phyloP scores from a whole-genome alignment of 306 rosid genomes.

The Pachyrhizus erosus region DNA sequence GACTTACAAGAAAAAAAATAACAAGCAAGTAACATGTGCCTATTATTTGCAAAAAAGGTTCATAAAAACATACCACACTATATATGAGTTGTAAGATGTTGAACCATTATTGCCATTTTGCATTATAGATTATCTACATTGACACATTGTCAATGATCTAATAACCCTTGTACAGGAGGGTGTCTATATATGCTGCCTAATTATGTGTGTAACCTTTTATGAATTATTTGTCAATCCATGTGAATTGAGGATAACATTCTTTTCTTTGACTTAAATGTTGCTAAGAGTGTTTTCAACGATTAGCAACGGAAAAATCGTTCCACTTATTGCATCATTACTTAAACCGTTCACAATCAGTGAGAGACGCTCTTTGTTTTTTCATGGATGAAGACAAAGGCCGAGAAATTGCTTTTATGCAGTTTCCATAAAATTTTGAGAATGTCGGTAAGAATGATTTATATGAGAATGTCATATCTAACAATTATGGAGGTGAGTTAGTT shows the following conservation, averaged over 20 bases:
- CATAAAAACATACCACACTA: no score
- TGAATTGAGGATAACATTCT: not conserved
- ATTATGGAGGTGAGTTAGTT: slow-evolving; percentile 45
- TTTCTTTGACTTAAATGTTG: slow-evolving; percentile 46
- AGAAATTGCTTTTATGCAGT: slow-evolving; percentile 74
- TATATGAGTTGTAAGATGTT: no score
- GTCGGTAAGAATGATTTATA: slow-evolving; percentile 60
- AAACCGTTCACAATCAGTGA: slow-evolving; percentile 59
- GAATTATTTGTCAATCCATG: not conserved
- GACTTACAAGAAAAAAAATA: not conserved
- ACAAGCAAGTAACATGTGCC: not conserved
- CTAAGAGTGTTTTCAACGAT: slow-evolving; percentile 76
- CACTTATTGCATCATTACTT: slow-evolving; percentile 72
- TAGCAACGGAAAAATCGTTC: slow-evolving; percentile 70
- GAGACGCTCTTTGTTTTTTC: slow-evolving; percentile 83
- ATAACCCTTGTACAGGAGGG: not conserved
- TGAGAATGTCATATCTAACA: not conserved
- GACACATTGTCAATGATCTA: not conserved
- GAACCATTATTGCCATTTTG: not conserved
- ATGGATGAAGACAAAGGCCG: slow-evolving; percentile 73
- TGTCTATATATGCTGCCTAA: not conserved
- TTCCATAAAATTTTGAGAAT: slow-evolving; percentile 61
- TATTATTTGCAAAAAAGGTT: not conserved
- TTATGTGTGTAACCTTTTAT: not conserved
- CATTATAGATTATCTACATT: not conserved